Evolutionary conservation across 257 asterid species (phyloP).

Genomic region (Verbena officinalis): DNA sequence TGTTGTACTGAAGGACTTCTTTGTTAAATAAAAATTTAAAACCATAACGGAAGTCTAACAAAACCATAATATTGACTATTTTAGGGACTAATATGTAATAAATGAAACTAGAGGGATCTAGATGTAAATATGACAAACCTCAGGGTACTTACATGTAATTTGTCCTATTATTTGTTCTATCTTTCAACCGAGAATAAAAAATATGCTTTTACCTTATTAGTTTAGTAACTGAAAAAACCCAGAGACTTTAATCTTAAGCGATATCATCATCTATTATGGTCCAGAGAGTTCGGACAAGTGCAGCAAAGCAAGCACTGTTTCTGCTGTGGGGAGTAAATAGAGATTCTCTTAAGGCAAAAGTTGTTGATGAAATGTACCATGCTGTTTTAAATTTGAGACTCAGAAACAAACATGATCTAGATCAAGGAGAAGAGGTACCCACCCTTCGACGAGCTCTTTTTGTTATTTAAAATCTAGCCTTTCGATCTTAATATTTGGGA

Average conservation of each 20-base stretch:
- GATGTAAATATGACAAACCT: too few relatives aligned
- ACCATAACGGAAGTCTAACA: too few relatives aligned
- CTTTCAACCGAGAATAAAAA: not conserved
- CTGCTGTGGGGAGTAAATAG: slow-evolving; percentile 62
- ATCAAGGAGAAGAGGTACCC: slow-evolving; percentile 70
- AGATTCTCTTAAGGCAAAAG: slow-evolving; percentile 39
- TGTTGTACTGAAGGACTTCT: too few relatives aligned
- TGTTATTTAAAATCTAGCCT: not conserved
- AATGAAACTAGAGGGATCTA: too few relatives aligned
- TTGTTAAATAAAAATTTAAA: too few relatives aligned
- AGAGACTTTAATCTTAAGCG: not conserved
- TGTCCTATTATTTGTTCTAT: too few relatives aligned
- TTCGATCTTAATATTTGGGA: not conserved
- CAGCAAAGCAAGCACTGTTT: slow-evolving; percentile 38
- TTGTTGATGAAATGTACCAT: slow-evolving; percentile 89
- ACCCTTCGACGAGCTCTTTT: not conserved
- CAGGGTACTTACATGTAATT: too few relatives aligned
- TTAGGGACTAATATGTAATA: too few relatives aligned
- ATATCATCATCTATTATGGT: slow-evolving; percentile 13
- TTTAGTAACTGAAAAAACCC: slow-evolving; percentile 5
- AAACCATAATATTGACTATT: too few relatives aligned
- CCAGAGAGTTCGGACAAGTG: slow-evolving; percentile 56
- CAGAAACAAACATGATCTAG: slow-evolving; percentile 64
- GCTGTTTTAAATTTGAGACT: slow-evolving; percentile 82
- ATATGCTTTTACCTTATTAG: not conserved